Percentiles rank a stretch among this genome's conserved stretches.
Conservation (phyloP, 257 asterid genomes). For the Gynochthodes officinalis region DNA sequence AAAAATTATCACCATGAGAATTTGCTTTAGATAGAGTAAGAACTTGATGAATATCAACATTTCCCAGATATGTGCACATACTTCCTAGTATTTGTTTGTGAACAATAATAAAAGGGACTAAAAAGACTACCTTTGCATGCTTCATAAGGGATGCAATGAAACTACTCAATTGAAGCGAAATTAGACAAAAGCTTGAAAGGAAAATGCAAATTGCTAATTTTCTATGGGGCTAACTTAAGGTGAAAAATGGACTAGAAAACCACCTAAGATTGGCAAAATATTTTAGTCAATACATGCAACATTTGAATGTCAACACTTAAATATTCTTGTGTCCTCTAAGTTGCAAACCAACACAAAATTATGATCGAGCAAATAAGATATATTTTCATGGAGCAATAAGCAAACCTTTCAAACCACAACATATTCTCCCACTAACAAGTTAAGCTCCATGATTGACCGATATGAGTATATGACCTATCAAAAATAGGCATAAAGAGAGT, state of each 20-base stretch:
- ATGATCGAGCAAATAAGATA: constrained; percentile 2
- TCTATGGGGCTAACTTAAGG: neutral
- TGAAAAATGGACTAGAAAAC: neutral
- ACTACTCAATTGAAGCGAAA: too few species aligned
- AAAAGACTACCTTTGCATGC: too few species aligned
- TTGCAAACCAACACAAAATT: neutral
- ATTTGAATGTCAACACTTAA: neutral
- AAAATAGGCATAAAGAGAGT: constrained; percentile 10
- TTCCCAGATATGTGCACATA: too few species aligned
- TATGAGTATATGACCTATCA: constrained; percentile 67
- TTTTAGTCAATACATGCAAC: neutral
- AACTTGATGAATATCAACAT: neutral
- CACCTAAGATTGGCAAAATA: neutral
- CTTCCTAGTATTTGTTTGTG: too few species aligned
- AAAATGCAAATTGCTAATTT: neutral
- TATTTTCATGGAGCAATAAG: neutral
- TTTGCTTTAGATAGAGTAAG: neutral
- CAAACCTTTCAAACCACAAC: constrained; percentile 92
- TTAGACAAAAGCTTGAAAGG: neutral
- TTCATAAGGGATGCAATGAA: too few species aligned
- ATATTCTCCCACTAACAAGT: constrained; percentile 78
- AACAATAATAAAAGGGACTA: too few species aligned
- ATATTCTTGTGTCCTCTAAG: neutral
- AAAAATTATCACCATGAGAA: neutral
- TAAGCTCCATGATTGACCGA: constrained; percentile 97